Evolutionary conservation across 2,329 filamentous ascomycete genomes (phyloP).

Genomic region (Penicillium italicum): DNA sequence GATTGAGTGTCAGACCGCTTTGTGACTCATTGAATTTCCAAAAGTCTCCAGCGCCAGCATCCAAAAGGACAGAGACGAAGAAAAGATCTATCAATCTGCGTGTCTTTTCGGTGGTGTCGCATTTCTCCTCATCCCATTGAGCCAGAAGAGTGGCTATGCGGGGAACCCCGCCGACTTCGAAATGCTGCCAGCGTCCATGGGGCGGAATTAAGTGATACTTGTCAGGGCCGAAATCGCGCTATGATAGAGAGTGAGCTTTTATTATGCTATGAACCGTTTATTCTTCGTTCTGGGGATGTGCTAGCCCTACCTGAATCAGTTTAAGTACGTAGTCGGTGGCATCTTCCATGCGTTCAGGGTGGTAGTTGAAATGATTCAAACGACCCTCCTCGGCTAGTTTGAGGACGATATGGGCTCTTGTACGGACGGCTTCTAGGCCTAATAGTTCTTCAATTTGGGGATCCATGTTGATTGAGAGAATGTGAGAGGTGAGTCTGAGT

Average conservation of each 20-base stretch:
- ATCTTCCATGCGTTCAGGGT: slow-evolving; percentile 37
- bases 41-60: slow-evolving; percentile 52
- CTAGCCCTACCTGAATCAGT: slow-evolving; percentile 42
- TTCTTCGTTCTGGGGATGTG: not conserved
- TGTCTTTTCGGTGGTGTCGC: slow-evolving; percentile 48
- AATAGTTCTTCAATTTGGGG: slow-evolving; percentile 27
- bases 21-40: slow-evolving; percentile 48
- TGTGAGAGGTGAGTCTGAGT: not conserved
- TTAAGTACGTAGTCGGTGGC: slow-evolving; percentile 44
- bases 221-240: slow-evolving; percentile 53
- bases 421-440: slow-evolving; percentile 29
- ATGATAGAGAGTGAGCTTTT: not conserved
- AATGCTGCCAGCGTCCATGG: slow-evolving; percentile 62
- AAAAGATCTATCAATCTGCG: slow-evolving; percentile 60
- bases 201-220: slow-evolving; percentile 50
- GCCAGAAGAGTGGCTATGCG: slow-evolving; percentile 48
- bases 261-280: not conserved
- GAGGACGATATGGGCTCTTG: slow-evolving; percentile 26
- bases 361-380: slow-evolving; percentile 45
- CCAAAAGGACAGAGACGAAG: slow-evolving; percentile 58
- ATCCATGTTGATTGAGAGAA: slow-evolving; percentile 12
- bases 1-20: slow-evolving; percentile 29
- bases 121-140: slow-evolving; percentile 44
- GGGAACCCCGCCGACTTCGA: slow-evolving; percentile 54
- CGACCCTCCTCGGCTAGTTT: slow-evolving; percentile 39